A percentile compares a stretch with the other conserved stretches of the same genome.
Evolutionary conservation across 2,329 filamentous ascomycete genomes (phyloP).

Genomic region (Rhytidhysteron rufulum): DNA sequence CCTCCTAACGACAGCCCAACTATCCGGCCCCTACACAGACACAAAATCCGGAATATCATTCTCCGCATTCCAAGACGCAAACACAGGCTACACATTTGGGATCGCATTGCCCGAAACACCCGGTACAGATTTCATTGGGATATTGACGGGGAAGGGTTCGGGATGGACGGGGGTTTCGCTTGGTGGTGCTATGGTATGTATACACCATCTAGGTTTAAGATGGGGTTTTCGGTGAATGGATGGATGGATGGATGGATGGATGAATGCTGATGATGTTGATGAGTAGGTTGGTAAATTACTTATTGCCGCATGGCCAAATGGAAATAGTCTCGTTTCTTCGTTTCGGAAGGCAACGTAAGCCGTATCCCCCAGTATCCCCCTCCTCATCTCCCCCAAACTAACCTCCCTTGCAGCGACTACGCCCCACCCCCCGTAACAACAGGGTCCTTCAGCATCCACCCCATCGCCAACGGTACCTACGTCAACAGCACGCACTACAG

Average conservation of each 20-base stretch:
- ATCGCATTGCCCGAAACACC: constrained; percentile 44
- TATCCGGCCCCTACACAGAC: constrained; percentile 19
- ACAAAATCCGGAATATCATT: constrained; percentile 25
- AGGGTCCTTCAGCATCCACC: constrained; percentile 37
- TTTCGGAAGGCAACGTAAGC: constrained; percentile 41
- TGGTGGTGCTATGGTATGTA: constrained; percentile 46
- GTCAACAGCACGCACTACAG: constrained; percentile 52
- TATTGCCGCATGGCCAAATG: constrained; percentile 49
- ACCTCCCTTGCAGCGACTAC: constrained; percentile 36
- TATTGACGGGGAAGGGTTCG: constrained; percentile 46
- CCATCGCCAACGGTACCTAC: constrained; percentile 51
- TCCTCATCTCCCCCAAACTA: neutral
- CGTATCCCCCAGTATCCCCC: neutral
- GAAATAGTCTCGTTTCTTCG: constrained; percentile 40
- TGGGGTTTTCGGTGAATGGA: no score
- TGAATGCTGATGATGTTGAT: no score
- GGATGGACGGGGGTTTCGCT: constrained; percentile 51
- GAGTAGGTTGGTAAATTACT: constrained; percentile 47
- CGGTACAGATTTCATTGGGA: constrained; percentile 50
- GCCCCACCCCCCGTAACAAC: constrained; percentile 46
- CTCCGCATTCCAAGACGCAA: constrained; percentile 21
- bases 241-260: no score
- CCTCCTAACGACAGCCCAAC: constrained; percentile 13
- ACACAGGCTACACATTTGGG: constrained; percentile 44
- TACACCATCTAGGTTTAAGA: no score